These are phyloP conservation scores for Monosporascus sp. DNA, from an alignment of 2,329 filamentous ascomycete genomes.

Conservation along the genomic window DNA sequence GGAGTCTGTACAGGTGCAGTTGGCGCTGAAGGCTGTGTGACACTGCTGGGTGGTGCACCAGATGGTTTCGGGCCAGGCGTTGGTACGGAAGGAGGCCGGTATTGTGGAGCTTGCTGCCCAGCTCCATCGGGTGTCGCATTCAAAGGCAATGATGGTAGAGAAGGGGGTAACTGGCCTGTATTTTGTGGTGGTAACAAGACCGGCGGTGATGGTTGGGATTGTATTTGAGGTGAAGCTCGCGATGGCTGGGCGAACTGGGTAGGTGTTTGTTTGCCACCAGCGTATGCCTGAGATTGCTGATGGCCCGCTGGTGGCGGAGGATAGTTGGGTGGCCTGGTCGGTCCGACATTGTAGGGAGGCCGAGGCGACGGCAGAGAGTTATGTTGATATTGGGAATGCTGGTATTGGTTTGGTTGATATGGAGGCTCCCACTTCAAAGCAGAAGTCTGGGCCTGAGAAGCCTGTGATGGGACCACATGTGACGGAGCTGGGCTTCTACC, in stretches of 20 bases:
- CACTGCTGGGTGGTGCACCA: constrained; percentile 10
- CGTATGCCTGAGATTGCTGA: constrained; percentile 21
- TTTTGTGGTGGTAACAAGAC: constrained; percentile 27
- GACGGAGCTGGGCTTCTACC: constrained; percentile 23
- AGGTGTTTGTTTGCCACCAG: constrained; percentile 14
- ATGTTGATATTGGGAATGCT: constrained; percentile 29
- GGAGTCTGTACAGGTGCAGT: constrained; percentile 16
- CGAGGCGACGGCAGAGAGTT: constrained; percentile 25
- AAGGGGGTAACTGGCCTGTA: constrained; percentile 24
- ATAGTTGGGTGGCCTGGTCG: constrained; percentile 22
- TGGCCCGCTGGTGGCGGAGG: constrained; percentile 15
- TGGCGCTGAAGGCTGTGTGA: constrained; percentile 13
- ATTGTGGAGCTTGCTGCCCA: constrained; percentile 18
- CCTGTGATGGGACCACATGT: constrained; percentile 16
- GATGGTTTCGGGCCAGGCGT: constrained; percentile 7
- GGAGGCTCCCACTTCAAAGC: constrained; percentile 37
- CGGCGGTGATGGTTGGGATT: constrained; percentile 20
- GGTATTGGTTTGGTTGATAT: constrained; percentile 30
- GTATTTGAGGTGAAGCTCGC: constrained; percentile 29
- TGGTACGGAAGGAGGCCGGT: constrained; percentile 11
- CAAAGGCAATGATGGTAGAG: constrained; percentile 22
- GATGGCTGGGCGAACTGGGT: constrained; percentile 23
- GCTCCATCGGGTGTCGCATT: constrained; percentile 25
- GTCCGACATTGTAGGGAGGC: constrained; percentile 20
- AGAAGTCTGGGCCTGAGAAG: constrained; percentile 23